Base-by-base conservation (phyloP, 1,139 yeast species). In the Debaryomyces psychrophilus region DNA sequence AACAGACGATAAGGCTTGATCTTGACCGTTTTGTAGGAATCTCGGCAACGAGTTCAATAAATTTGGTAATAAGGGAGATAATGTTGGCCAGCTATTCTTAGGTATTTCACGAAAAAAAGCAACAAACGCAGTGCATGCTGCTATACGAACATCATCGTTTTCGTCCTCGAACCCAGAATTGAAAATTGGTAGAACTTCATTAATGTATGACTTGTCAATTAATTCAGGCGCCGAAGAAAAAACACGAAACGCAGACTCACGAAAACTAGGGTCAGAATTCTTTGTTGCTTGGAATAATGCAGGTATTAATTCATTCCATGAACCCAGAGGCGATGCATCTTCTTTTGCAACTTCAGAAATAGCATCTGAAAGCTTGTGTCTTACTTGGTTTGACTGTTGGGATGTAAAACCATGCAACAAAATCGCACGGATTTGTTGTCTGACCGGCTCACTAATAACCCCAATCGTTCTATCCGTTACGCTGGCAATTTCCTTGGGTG, bases 361-460 rank as follows among this genome's bases (percentile, higher is more conserved):
- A 4, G 96, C 96, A 70, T 93, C 99, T 4, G 97, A 85, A 45
- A 93, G 74, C 63, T 93, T 93, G 65, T 92, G 97, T 63, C 98
- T 84, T 31, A 90, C 92, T 52, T 78, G 81, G 50, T 81, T 81
- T 18, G 87, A 73, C 48, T 77, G 84, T 46, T 77, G 85, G 2
- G 83, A 62, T 5, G 79, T 64, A 55, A 93, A 89, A 9, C 97
- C 98, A 46, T 78, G 77, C 54, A 92, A 74, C 41, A 93, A 77
- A 31, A 81, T 73, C 12, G 73, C 57, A 56, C 95, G 82, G 47
- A 92, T 82, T 59, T 86, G 88, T 29, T 62, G 65, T 50, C 82
- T 76, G 1, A 83, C 86, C 8, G 76, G 79, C 34, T 77, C 80
- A 48, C 83, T 73, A 23, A 90, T 72, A 34, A 80, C 81, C 22